These are phyloP conservation scores for Paradendryphiella salina DNA, from an alignment of 2,329 filamentous ascomycete species.

Conservation along the genomic window DNA sequence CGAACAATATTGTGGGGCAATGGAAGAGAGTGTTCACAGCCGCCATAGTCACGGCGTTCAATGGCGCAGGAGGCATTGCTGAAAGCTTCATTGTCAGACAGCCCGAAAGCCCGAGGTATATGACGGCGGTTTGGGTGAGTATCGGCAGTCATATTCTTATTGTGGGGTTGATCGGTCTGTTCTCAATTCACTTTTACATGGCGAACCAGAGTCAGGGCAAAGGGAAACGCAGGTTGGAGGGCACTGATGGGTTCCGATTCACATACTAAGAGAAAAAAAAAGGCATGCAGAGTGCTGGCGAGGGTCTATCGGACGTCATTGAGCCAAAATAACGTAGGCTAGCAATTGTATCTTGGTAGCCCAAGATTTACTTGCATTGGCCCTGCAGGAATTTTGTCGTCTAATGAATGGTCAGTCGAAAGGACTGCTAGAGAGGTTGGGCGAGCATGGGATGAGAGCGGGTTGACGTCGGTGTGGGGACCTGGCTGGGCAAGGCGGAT, in stretches of 20 bases:
- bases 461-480: constrained; percentile 28
- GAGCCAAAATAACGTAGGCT: background rate
- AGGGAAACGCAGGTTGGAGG: constrained; percentile 57
- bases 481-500: constrained; percentile 11
- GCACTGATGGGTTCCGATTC: constrained; percentile 52
- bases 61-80: constrained; percentile 66
- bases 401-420: background rate
- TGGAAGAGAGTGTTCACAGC: constrained; percentile 68
- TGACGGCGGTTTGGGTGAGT: constrained; percentile 68
- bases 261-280: constrained; percentile 42
- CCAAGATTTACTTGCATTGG: background rate
- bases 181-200: constrained; percentile 58
- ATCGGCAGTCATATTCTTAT: constrained; percentile 64
- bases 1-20: constrained; percentile 56
- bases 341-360: background rate
- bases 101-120: constrained; percentile 64
- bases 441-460: constrained; percentile 15
- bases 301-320: background rate
- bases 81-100: constrained; percentile 67
- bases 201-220: constrained; percentile 55
- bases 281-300: background rate
- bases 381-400: background rate
- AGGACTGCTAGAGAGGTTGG: background rate
- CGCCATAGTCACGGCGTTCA: constrained; percentile 62
- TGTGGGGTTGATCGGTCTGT: constrained; percentile 56